These are phyloP conservation scores for Metschnikowia hibisci DNA, from an alignment of 805 yeast species.

Conservation along the genomic window DNA sequence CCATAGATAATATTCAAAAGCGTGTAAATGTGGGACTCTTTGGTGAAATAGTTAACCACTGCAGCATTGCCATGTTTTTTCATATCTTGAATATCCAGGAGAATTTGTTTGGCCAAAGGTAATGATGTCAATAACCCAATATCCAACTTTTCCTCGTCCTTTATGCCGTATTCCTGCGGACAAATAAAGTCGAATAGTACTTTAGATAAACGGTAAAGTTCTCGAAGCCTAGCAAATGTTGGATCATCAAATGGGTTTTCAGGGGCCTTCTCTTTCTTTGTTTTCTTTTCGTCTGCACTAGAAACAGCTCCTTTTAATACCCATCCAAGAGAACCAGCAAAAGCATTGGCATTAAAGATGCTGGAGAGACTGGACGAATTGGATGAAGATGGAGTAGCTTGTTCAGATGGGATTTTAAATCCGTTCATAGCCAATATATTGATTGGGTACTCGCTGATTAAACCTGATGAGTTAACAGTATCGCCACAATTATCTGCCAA, in stretches of 20 bases:
- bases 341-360: slow-evolving; percentile 22
- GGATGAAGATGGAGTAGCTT: slow-evolving; percentile 17
- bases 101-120: slow-evolving; percentile 86
- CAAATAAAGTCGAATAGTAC: slow-evolving; percentile 95
- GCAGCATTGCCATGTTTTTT: slow-evolving; percentile 77
- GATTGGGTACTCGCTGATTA: slow-evolving; percentile 70
- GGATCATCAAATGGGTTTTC: slow-evolving; percentile 67
- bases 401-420: slow-evolving; percentile 54
- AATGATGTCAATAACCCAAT: slow-evolving; percentile 91
- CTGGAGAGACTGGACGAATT: slow-evolving; percentile 22
- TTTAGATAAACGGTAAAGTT: slow-evolving; percentile 83
- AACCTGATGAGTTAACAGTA: slow-evolving; percentile 45
- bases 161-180: slow-evolving; percentile 98
- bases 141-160: slow-evolving; percentile 90
- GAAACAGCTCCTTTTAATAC: slow-evolving; percentile 47
- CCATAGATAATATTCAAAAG: slow-evolving; percentile 86
- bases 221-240: slow-evolving; percentile 75
- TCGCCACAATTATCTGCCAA: slow-evolving; percentile 42
- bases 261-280: slow-evolving; percentile 15
- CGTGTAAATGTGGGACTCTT: slow-evolving; percentile 95
- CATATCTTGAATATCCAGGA: slow-evolving; percentile 76
- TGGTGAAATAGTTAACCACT: slow-evolving; percentile 86
- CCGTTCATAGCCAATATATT: slow-evolving; percentile 73
- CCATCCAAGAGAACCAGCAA: slow-evolving; percentile 74
- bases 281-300: slow-evolving; percentile 13